Conservation (phyloP, 306 rosid species). For the Alnus glutinosa region DNA sequence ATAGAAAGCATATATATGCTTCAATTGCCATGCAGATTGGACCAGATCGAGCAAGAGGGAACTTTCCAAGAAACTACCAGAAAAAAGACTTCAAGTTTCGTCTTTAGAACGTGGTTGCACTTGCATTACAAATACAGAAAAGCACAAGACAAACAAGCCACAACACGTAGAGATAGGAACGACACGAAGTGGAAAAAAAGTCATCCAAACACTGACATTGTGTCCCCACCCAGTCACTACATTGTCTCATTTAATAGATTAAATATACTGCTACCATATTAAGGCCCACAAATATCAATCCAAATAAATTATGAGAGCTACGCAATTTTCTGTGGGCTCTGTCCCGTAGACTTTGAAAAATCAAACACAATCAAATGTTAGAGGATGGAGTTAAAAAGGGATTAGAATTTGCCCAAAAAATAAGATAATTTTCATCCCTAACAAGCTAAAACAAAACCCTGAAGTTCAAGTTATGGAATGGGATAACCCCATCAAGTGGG, state of each 20-base stretch:
- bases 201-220: not conserved
- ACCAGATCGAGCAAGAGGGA: conserved; percentile 18
- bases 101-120: not conserved
- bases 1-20: too few species aligned
- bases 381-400: too few species aligned
- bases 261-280: conserved; percentile 6
- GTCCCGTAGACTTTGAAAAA: not conserved
- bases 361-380: not conserved
- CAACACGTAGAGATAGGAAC: not conserved
- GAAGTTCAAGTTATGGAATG: too few species aligned
- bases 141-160: not conserved
- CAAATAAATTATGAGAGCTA: conserved; percentile 16
- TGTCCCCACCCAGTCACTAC: conserved; percentile 32
- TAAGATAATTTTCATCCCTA: too few species aligned
- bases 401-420: too few species aligned
- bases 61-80: conserved; percentile 21
- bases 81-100: not conserved
- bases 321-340: conserved; percentile 12
- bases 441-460: too few species aligned
- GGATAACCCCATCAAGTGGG: too few species aligned
- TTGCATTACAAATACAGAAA: not conserved
- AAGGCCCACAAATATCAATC: conserved; percentile 29
- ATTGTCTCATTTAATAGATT: conserved; percentile 36
- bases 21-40: not conserved
- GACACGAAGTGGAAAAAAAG: not conserved